Evolutionary conservation across 176 grass and related monocot genomes (phyloP), one percentile per base, ranked within the genome.

Genomic region (Oryza glaberrima): DNA sequence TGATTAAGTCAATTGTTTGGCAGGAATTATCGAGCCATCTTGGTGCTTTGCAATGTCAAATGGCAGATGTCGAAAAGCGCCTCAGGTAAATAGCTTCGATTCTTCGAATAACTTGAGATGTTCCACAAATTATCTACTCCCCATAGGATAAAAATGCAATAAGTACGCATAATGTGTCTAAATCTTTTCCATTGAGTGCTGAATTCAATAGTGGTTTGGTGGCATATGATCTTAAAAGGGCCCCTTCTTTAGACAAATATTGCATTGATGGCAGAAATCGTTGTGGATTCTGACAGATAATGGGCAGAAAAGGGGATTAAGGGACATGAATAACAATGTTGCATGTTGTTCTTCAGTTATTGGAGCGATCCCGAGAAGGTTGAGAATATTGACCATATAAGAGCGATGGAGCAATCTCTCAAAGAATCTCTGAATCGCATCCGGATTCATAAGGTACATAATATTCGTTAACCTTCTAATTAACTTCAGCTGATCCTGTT

Each of bases 371-470:
- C 93, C 4, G 90, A 90, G 54, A 92, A 92, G 66, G 68, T 95
- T 78, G 83, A 88, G 19, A 86, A 95, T 79, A 88, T 95, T 23
- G 85, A 92, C 60, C 85, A 92, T 65, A 95, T 95, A 66, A 86
- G 85, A 87, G 90, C 79, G 52, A 92, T 95, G 93, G 93, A 95
- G 75, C 90, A 92, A 86, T 92, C 93, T 75, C 90, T 95, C 20
- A 88, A 81, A 38, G 88, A 92, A 81, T 92, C 88, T 75, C 82
- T 95, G 72, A 74, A 77, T 76, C 88, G 58, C 23, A 90, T 95
- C 46, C 88, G 64, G 8, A 71, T 70, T 19, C 83, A 95, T 69
- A 95, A 95, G 88, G 90, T 95, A 90, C 5, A 4, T 58, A 19
- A 36, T 32, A 30, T 63, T 9, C 28, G 0, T 47, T 69, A 45